Conservation (phyloP, 768 basidiomycete species). For the Termitomyces sp. region DNA sequence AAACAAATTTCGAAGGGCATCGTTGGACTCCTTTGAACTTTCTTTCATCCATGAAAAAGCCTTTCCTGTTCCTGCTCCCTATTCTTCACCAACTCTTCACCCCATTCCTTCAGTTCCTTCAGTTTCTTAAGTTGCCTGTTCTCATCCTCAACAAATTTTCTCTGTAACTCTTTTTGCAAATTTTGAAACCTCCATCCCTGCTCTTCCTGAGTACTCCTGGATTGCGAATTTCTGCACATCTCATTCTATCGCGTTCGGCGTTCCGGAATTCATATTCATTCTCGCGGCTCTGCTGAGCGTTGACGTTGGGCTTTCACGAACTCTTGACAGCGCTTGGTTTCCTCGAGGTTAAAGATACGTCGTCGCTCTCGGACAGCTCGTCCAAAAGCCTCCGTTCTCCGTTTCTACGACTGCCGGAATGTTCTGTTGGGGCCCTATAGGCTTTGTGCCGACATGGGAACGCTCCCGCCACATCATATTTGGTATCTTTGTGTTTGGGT, state of each 20-base stretch:
- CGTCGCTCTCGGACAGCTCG: too few relatives aligned
- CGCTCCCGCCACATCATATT: too few relatives aligned
- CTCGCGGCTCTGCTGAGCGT: too few relatives aligned
- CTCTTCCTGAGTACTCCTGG: too few relatives aligned
- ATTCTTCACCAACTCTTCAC: neutral
- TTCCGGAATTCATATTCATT: too few relatives aligned
- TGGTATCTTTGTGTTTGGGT: neutral
- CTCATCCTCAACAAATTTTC: neutral
- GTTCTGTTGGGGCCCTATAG: neutral
- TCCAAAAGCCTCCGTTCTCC: too few relatives aligned
- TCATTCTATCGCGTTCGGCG: neutral
- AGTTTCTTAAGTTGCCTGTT: neutral
- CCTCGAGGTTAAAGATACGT: too few relatives aligned
- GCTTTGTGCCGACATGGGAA: neutral
- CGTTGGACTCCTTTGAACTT: neutral
- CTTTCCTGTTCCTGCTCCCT: neutral
- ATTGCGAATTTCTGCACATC: neutral
- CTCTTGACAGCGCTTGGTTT: too few relatives aligned
- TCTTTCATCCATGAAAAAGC: neutral
- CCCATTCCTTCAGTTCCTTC: neutral
- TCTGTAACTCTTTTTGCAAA: neutral
- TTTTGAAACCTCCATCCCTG: too few relatives aligned
- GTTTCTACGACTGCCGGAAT: neutral
- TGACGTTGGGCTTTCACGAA: too few relatives aligned
- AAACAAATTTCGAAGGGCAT: too few relatives aligned